Conservation (phyloP, 2,329 filamentous ascomycete species). For the Knufia petricola region DNA sequence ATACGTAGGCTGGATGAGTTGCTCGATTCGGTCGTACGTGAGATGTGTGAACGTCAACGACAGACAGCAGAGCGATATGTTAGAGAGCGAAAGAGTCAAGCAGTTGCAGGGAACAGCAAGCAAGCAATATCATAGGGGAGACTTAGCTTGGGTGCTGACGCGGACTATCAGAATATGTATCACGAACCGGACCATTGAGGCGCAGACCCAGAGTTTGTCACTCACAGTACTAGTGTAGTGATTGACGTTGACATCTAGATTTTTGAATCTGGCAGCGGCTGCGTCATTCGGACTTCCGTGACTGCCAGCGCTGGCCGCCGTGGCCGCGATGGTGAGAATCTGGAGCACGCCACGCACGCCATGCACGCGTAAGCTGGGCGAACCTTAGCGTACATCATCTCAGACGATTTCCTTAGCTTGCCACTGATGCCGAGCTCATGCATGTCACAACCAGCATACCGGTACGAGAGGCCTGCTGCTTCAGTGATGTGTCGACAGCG, state of each 20-base stretch:
- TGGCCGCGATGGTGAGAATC: not conserved
- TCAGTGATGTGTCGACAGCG: not conserved
- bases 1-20: not conserved
- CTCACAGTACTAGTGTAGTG: too few relatives aligned
- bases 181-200: not conserved
- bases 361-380: not conserved
- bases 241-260: constrained; percentile 1
- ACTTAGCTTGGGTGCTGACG: not conserved
- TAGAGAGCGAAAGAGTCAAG: not conserved
- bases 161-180: not conserved
- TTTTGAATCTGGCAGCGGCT: not conserved
- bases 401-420: too few relatives aligned
- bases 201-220: constrained; percentile 2
- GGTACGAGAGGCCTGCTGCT: too few relatives aligned
- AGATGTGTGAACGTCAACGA: not conserved
- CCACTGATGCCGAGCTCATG: too few relatives aligned
- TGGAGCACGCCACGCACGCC: too few relatives aligned
- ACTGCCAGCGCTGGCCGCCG: too few relatives aligned
- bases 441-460: too few relatives aligned
- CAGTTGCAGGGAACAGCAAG: not conserved
- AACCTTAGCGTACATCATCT: too few relatives aligned
- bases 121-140: not conserved
- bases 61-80: not conserved
- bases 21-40: not conserved
- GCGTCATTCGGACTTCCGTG: not conserved